A percentile compares a stretch with the other conserved stretches of the same genome.
phyloP scores from a whole-genome alignment of 192 early-diverging fungal genomes.

The Backusella sp. region DNA sequence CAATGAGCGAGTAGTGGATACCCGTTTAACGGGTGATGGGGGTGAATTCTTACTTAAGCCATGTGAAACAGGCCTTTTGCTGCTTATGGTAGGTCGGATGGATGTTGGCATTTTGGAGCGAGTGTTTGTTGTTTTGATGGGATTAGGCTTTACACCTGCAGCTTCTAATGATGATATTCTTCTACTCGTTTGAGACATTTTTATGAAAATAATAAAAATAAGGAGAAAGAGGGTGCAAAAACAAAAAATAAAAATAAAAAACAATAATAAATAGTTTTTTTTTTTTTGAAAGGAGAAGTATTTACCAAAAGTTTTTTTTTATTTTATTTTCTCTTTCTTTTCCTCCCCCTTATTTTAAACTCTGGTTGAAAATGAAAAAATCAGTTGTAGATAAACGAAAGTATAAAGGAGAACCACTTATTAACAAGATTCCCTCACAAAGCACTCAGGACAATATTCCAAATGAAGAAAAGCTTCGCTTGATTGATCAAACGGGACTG shows the following conservation, averaged over 20 bases:
- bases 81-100: constrained; percentile 1
- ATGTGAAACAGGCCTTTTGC: constrained; percentile 4
- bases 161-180: constrained; percentile 18
- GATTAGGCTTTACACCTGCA: constrained; percentile 3
- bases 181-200: constrained; percentile 18
- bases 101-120: not conserved
- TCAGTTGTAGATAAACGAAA: constrained; percentile 10
- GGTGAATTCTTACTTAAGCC: not conserved
- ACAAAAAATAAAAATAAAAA: not conserved
- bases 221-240: not conserved
- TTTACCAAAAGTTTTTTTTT: not conserved
- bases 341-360: not conserved
- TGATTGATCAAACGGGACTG: constrained; percentile 37
- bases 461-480: constrained; percentile 27
- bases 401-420: constrained; percentile 24
- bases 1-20: not conserved
- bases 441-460: not conserved
- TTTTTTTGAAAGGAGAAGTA: not conserved
- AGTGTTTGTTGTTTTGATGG: not conserved
- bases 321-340: not conserved
- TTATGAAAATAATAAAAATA: not conserved
- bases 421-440: constrained; percentile 14
- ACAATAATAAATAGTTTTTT: constrained; percentile 1
- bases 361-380: constrained; percentile 10
- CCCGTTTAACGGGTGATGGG: not conserved